Evolutionary conservation across 805 yeast genomes (phyloP).

Genomic region (Candida suzukii): DNA sequence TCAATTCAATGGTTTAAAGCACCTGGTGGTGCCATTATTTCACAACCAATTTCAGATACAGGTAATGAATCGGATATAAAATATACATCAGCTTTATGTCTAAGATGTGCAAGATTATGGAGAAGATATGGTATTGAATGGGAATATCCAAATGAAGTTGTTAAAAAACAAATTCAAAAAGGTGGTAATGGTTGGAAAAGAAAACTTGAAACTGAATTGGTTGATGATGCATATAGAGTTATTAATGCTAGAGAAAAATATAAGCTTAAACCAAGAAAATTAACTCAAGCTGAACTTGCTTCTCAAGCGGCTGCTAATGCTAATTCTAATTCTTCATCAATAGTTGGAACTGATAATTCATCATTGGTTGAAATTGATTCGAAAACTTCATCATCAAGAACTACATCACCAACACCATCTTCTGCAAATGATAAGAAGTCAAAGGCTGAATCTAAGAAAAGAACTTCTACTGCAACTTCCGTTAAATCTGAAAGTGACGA

Average conservation of each 20-base stretch:
- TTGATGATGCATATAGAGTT: slow-evolving; percentile 54
- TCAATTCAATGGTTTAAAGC: slow-evolving; percentile 65
- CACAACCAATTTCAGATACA: slow-evolving; percentile 17
- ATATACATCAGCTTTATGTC: slow-evolving; percentile 51
- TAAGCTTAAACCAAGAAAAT: slow-evolving; percentile 14
- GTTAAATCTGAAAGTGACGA: not conserved
- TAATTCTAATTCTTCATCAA: not conserved
- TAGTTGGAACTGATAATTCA: not conserved
- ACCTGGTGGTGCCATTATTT: slow-evolving; percentile 48
- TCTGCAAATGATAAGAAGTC: not conserved
- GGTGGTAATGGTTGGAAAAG: slow-evolving; percentile 51
- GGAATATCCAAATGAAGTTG: slow-evolving; percentile 70
- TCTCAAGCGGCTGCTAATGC: not conserved
- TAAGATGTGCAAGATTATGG: slow-evolving; percentile 88
- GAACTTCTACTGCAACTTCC: too few relatives aligned
- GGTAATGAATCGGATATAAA: slow-evolving; percentile 24
- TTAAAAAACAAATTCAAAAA: slow-evolving; percentile 36
- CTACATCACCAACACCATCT: not conserved
- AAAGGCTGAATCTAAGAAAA: not conserved
- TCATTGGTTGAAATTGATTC: too few relatives aligned
- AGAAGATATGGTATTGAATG: slow-evolving; percentile 81
- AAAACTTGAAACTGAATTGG: slow-evolving; percentile 58
- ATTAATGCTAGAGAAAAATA: slow-evolving; percentile 38
- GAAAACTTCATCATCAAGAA: not conserved
- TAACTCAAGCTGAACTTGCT: not conserved